Conservation (phyloP, 2,329 filamentous ascomycete genomes). For the Neospermospora avenae region DNA sequence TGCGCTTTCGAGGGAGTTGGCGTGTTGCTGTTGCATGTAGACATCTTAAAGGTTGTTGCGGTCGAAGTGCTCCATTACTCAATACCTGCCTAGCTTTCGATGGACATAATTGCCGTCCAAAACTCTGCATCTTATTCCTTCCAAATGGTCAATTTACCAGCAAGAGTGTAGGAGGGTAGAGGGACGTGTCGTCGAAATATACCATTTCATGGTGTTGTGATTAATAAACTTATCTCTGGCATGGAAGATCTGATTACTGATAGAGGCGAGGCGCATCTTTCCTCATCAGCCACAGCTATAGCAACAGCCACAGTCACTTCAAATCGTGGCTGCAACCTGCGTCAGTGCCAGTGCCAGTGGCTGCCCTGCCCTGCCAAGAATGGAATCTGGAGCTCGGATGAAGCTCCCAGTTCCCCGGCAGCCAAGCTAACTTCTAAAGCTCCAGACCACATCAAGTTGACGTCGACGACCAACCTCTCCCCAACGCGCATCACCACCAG, state of each 20-base stretch:
- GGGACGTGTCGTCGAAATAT: constrained; percentile 12
- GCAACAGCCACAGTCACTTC: no score
- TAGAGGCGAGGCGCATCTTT: no score
- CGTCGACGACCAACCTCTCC: constrained; percentile 19
- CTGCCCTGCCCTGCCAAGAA: constrained; percentile 5
- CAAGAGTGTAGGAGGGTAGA: neutral
- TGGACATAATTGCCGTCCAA: constrained; percentile 22
- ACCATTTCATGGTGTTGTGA: constrained; percentile 5
- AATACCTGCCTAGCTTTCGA: constrained; percentile 18
- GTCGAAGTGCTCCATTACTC: constrained; percentile 17
- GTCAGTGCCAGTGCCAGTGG: no score
- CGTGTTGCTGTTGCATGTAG: constrained; percentile 46
- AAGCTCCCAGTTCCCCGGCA: neutral
- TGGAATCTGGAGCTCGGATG: neutral
- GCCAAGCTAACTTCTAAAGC: neutral
- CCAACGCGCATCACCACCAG: constrained; percentile 28
- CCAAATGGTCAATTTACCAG: neutral
- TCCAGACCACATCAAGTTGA: constrained; percentile 23
- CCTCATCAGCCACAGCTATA: neutral
- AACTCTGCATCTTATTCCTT: constrained; percentile 26
- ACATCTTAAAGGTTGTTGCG: constrained; percentile 33
- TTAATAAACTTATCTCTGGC: constrained; percentile 8
- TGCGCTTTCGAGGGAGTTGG: constrained; percentile 49
- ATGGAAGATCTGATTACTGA: no score
- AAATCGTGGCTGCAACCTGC: neutral